A percentile compares a stretch with the other conserved stretches of the same genome.
These are phyloP conservation scores for Hygrocybe coccinea DNA, from an alignment of 768 basidiomycete species.

Conservation along the genomic window DNA sequence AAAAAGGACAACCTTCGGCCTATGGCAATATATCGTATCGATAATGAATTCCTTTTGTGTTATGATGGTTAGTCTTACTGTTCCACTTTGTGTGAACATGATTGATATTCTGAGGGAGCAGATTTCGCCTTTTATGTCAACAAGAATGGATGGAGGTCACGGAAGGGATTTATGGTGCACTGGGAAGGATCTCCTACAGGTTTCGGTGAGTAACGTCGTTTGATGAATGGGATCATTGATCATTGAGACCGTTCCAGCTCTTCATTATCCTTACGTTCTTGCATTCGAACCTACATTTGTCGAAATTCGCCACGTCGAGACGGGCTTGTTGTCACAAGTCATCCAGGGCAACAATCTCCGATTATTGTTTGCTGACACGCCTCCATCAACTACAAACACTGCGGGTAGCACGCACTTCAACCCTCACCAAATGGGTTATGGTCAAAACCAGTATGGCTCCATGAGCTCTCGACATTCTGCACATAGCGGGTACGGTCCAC, in stretches of 20 bases:
- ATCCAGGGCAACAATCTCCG: conserved; percentile 90
- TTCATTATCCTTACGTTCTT: conserved; percentile 93
- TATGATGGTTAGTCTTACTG: conserved; percentile 77
- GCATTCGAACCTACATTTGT: conserved; percentile 97
- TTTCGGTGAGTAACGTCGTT: conserved; percentile 64
- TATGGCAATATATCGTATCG: conserved; percentile 94
- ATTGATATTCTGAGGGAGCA: conserved; percentile 30
- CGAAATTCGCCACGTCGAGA: conserved; percentile 94
- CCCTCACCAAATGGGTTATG: conserved; percentile 24
- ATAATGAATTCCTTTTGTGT: conserved; percentile 93
- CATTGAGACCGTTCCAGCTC: conserved; percentile 47
- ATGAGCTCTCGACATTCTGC: conserved; percentile 14
- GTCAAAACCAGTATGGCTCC: conserved; percentile 26
- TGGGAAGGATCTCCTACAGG: conserved; percentile 95
- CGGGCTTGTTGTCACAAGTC: conserved; percentile 86
- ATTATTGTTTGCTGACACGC: conserved; percentile 89
- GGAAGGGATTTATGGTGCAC: conserved; percentile 88
- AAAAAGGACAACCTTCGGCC: conserved; percentile 85
- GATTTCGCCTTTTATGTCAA: conserved; percentile 99
- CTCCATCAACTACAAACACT: conserved; percentile 73
- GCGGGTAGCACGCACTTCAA: conserved; percentile 35
- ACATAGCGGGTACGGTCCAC: conserved; percentile 33
- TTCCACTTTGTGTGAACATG: neutral
- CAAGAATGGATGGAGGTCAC: conserved; percentile 87
- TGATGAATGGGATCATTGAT: neutral